phyloP scores from a whole-genome alignment of 257 asterid species.

The Gynochthodes officinalis region DNA sequence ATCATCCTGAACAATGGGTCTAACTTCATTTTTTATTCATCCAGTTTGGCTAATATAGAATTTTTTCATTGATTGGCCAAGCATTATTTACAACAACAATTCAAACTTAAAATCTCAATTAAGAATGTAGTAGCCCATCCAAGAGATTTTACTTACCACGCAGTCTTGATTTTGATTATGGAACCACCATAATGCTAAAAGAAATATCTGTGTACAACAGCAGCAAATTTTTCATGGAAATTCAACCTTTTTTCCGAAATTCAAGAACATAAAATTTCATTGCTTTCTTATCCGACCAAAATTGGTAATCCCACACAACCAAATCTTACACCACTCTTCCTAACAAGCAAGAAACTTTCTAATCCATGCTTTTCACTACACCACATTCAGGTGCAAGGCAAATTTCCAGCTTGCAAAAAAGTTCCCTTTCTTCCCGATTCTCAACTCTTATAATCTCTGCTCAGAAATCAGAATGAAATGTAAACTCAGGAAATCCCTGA shows the following conservation, averaged over 20 bases:
- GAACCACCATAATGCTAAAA: not conserved
- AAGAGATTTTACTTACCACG: not conserved
- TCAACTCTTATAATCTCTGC: not conserved
- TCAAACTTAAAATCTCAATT: not conserved
- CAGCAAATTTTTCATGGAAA: not conserved
- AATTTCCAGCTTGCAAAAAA: not conserved
- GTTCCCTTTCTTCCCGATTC: not conserved
- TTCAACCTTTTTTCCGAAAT: not conserved
- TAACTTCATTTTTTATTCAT: not conserved
- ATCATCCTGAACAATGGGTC: not conserved
- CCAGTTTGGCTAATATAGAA: not conserved
- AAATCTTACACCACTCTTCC: not conserved
- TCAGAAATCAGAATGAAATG: not conserved
- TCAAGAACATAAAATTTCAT: not conserved
- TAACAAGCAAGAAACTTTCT: not conserved
- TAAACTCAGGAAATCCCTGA: not conserved
- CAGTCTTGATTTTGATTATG: not conserved
- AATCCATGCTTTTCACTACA: not conserved
- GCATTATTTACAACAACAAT: not conserved
- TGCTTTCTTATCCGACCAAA: not conserved
- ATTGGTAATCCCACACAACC: not conserved
- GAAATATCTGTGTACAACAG: too few species aligned
- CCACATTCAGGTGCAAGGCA: not conserved
- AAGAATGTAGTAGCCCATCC: not conserved
- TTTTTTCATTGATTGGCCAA: not conserved